These are phyloP conservation scores for Colletotrichum chlorophyti DNA, from an alignment of 2,329 filamentous ascomycete genomes.

Conservation along the genomic window DNA sequence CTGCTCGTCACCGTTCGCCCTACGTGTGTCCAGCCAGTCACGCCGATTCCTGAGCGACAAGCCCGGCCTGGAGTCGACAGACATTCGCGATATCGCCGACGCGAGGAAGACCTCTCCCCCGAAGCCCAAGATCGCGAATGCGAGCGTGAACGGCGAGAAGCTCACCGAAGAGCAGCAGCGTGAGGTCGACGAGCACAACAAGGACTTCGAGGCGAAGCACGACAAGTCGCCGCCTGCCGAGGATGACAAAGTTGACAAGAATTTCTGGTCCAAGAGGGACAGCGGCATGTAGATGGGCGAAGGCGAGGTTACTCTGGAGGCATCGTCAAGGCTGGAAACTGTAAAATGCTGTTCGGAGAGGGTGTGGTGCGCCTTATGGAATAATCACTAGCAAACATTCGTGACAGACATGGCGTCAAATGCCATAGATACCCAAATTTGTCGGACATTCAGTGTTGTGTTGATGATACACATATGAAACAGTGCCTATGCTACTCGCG, in stretches of 20 bases:
- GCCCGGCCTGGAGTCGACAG: constrained; percentile 15
- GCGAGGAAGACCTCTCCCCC: constrained; percentile 40
- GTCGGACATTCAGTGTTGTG: too few relatives aligned
- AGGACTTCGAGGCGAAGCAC: constrained; percentile 62
- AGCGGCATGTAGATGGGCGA: background rate
- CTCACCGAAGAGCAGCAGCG: constrained; percentile 58
- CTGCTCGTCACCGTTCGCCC: background rate
- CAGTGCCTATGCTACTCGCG: too few relatives aligned
- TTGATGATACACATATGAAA: too few relatives aligned
- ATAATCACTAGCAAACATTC: too few relatives aligned
- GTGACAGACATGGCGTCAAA: too few relatives aligned
- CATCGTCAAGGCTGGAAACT: too few relatives aligned
- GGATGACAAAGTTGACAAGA: constrained; percentile 60
- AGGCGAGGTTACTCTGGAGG: too few relatives aligned
- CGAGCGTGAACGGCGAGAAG: constrained; percentile 44
- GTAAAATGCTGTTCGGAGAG: too few relatives aligned
- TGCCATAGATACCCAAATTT: too few relatives aligned
- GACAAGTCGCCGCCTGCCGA: constrained; percentile 49
- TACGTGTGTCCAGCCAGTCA: background rate
- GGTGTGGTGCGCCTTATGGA: too few relatives aligned
- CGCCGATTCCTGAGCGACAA: constrained; percentile 16
- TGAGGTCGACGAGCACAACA: constrained; percentile 66
- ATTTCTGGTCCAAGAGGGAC: constrained; percentile 51
- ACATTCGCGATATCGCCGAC: constrained; percentile 12
- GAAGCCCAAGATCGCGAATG: constrained; percentile 60